Evolutionary conservation across 805 yeast genomes (phyloP).

Genomic region (Soucietia sequanensis): DNA sequence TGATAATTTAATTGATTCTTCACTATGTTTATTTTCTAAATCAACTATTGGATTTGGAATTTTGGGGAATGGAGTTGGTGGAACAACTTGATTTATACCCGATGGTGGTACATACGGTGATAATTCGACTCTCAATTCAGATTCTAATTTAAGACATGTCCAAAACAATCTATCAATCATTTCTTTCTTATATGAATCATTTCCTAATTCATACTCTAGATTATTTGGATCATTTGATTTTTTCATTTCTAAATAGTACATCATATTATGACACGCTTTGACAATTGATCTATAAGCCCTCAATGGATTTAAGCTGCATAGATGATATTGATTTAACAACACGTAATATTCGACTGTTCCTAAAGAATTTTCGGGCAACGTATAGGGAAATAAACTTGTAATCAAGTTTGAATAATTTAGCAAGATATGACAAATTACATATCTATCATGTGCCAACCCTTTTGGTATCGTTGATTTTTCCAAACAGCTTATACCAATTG

Average conservation of each 20-base stretch:
- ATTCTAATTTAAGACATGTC: conserved; percentile 37
- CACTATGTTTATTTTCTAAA: conserved; percentile 16
- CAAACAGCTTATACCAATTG: conserved; percentile 20
- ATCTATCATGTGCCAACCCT: conserved; percentile 10
- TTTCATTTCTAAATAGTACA: conserved; percentile 25
- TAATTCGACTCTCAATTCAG: conserved; percentile 33
- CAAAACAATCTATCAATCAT: conserved; percentile 32
- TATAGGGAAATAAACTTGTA: conserved; percentile 19
- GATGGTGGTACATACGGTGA: conserved; percentile 32
- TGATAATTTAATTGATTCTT: conserved; percentile 23
- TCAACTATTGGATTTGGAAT: conserved; percentile 23
- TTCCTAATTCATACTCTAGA: not conserved
- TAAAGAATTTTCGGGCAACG: conserved; percentile 14
- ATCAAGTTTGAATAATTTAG: conserved; percentile 21
- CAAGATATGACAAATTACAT: conserved; percentile 18
- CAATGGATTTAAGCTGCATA: conserved; percentile 24
- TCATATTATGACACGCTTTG: conserved; percentile 28
- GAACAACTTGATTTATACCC: conserved; percentile 28
- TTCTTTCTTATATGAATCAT: conserved; percentile 9
- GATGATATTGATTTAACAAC: conserved; percentile 25
- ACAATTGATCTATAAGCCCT: conserved; percentile 23
- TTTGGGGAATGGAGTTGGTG: conserved; percentile 32
- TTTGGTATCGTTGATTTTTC: conserved; percentile 7
- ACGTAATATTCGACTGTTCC: conserved; percentile 17
- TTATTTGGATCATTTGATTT: conserved; percentile 6